Evolutionary conservation across 2,329 filamentous ascomycete genomes (phyloP).

Genomic region (Fusarium torreyae): DNA sequence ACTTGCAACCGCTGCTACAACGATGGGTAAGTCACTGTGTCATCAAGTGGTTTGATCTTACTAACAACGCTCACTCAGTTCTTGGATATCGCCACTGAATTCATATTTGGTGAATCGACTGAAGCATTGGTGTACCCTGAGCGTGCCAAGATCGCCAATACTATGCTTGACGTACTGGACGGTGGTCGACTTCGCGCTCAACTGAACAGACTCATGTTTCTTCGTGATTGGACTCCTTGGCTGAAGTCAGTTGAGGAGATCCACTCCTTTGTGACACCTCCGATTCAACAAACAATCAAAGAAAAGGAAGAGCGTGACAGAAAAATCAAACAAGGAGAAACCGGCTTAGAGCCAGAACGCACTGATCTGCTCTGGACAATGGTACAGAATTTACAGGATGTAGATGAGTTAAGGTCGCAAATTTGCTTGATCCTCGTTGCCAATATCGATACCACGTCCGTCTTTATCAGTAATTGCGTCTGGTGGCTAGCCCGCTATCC

Average conservation of each 20-base stretch:
- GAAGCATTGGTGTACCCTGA: neutral
- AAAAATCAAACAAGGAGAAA: neutral
- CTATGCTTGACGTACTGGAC: constrained; percentile 1
- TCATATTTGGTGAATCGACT: constrained; percentile 5
- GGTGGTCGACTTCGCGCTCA: neutral
- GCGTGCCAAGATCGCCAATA: neutral
- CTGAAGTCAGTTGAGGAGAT: constrained; percentile 6
- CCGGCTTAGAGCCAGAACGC: neutral
- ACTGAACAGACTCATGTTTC: constrained; percentile 3
- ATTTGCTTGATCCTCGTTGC: constrained; percentile 3
- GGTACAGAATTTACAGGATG: neutral
- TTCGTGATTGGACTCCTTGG: constrained; percentile 5
- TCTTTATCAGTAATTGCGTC: constrained; percentile 1
- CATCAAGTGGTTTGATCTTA: accelerated
- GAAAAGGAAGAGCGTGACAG: constrained; percentile 4
- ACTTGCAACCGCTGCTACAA: neutral
- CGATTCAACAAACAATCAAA: neutral
- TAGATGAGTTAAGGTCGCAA: neutral
- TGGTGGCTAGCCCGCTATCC: constrained; percentile 7
- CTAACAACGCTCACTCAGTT: neutral
- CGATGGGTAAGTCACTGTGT: constrained; percentile 2
- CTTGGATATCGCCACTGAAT: neutral
- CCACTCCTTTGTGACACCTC: neutral
- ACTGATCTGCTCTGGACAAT: neutral
- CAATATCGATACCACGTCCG: neutral